phyloP scores from a whole-genome alignment of 495 filamentous ascomycete genomes.

The Aspergillus haitiensis region DNA sequence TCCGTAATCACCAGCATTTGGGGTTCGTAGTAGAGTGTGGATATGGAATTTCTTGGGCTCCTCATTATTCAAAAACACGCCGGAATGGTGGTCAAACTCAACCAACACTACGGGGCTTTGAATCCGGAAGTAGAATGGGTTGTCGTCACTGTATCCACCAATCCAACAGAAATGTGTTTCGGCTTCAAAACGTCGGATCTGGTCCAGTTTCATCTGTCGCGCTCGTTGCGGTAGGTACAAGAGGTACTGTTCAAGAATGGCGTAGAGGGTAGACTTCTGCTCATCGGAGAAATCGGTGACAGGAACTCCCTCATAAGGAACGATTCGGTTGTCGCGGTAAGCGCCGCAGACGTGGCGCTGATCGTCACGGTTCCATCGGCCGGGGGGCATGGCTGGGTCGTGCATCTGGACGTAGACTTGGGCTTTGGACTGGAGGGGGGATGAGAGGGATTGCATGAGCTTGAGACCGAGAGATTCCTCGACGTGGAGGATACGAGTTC shows the following conservation, averaged over 20 bases:
- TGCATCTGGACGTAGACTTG: conserved; percentile 56
- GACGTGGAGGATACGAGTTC: conserved; percentile 62
- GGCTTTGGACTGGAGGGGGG: conserved; percentile 50
- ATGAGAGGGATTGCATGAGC: conserved; percentile 64
- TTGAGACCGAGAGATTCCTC: conserved; percentile 62
- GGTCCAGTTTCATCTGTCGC: conserved; percentile 50
- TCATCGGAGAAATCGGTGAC: conserved; percentile 41
- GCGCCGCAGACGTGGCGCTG: conserved; percentile 74
- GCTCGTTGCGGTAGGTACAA: conserved; percentile 60
- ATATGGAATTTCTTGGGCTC: conserved; percentile 75
- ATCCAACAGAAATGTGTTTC: conserved; percentile 81
- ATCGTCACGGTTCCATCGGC: conserved; percentile 73
- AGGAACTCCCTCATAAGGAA: conserved; percentile 68
- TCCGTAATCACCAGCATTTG: conserved; percentile 76
- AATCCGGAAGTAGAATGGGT: conserved; percentile 74
- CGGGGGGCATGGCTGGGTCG: conserved; percentile 62
- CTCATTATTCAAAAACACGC: conserved; percentile 71
- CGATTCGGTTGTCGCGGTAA: conserved; percentile 70
- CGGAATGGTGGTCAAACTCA: conserved; percentile 80
- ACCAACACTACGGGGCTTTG: conserved; percentile 70
- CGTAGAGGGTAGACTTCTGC: conserved; percentile 55
- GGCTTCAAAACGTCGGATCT: conserved; percentile 51
- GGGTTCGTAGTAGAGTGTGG: conserved; percentile 67
- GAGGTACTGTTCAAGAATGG: conserved; percentile 59
- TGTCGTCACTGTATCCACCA: conserved; percentile 61